Percentiles rank a stretch among this genome's conserved stretches.
phyloP scores from a whole-genome alignment of 768 basidiomycete genomes.

The Chalciporus sphaerocephalus region DNA sequence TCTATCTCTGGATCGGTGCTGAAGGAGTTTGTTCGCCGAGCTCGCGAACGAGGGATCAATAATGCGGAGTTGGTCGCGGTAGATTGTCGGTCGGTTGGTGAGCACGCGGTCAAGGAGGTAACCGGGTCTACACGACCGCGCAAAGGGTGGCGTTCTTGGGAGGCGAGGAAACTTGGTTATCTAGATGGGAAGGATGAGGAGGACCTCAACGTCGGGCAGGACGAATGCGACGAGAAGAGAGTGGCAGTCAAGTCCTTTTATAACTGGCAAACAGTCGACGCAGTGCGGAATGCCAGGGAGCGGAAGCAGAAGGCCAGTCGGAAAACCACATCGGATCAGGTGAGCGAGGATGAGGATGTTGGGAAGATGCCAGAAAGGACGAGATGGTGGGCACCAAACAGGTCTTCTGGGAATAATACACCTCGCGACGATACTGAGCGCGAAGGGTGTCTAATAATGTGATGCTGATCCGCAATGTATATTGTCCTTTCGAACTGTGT shows the following conservation, averaged over 20 bases:
- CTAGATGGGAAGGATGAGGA: conserved; percentile 69
- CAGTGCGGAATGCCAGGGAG: conserved; percentile 59
- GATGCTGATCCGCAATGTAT: conserved; percentile 25
- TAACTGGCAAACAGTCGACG: conserved; percentile 83
- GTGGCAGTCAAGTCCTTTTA: conserved; percentile 83
- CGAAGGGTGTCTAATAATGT: conserved; percentile 71
- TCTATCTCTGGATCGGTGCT: conserved; percentile 58
- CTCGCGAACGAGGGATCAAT: conserved; percentile 41
- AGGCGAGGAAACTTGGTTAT: conserved; percentile 63
- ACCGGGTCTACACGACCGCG: conserved; percentile 57
- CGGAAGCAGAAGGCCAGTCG: conserved; percentile 54
- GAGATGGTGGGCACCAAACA: conserved; percentile 41
- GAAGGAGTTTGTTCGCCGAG: conserved; percentile 61
- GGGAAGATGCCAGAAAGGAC: conserved; percentile 20
- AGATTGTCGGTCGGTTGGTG: conserved; percentile 71
- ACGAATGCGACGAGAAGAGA: conserved; percentile 71
- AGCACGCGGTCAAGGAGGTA: conserved; percentile 60
- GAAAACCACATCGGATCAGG: conserved; percentile 34
- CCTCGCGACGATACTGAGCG: conserved; percentile 45
- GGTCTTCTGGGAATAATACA: conserved; percentile 47
- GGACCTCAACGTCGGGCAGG: conserved; percentile 63
- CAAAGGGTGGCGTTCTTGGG: conserved; percentile 69
- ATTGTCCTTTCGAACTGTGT: conserved; percentile 26
- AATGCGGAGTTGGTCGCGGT: conserved; percentile 63
- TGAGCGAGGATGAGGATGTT: conserved; percentile 29